Conservation (phyloP, 495 filamentous ascomycete genomes). For the Xylaria curta region DNA sequence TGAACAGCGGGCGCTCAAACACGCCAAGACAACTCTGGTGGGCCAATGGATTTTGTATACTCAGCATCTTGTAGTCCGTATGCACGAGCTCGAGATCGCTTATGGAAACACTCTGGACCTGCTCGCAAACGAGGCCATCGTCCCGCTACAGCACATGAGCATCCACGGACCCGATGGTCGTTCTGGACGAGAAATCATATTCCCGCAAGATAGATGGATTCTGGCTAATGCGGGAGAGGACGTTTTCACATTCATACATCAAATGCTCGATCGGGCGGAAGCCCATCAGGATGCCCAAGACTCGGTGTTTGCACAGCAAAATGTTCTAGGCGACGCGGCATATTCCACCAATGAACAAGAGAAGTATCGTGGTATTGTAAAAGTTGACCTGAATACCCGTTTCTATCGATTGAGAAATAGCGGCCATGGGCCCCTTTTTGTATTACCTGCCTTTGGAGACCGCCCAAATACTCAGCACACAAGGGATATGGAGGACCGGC, state of each 20-base stretch:
- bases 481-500: slow-evolving; percentile 47
- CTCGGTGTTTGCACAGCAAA: slow-evolving; percentile 28
- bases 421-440: slow-evolving; percentile 52
- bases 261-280: slow-evolving; percentile 54
- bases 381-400: slow-evolving; percentile 50
- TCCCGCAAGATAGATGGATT: slow-evolving; percentile 60
- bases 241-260: slow-evolving; percentile 49
- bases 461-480: slow-evolving; percentile 52
- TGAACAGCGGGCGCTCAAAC: slow-evolving; percentile 36
- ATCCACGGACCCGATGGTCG: slow-evolving; percentile 45
- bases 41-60: slow-evolving; percentile 58
- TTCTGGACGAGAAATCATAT: slow-evolving; percentile 48
- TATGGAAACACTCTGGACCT: slow-evolving; percentile 56
- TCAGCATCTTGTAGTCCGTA: slow-evolving; percentile 53
- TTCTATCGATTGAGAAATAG: slow-evolving; percentile 53
- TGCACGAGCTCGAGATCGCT: slow-evolving; percentile 57
- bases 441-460: slow-evolving; percentile 54
- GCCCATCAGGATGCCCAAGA: slow-evolving; percentile 38
- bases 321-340: slow-evolving; percentile 42
- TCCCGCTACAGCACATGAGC: slow-evolving; percentile 50
- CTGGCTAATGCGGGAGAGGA: slow-evolving; percentile 59
- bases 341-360: slow-evolving; percentile 31
- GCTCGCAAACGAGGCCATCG: slow-evolving; percentile 53
- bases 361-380: slow-evolving; percentile 49
- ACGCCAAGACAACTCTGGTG: slow-evolving; percentile 50